Conservation (phyloP, 129 eudicot genomes). For the Flaveria ramosissima region DNA sequence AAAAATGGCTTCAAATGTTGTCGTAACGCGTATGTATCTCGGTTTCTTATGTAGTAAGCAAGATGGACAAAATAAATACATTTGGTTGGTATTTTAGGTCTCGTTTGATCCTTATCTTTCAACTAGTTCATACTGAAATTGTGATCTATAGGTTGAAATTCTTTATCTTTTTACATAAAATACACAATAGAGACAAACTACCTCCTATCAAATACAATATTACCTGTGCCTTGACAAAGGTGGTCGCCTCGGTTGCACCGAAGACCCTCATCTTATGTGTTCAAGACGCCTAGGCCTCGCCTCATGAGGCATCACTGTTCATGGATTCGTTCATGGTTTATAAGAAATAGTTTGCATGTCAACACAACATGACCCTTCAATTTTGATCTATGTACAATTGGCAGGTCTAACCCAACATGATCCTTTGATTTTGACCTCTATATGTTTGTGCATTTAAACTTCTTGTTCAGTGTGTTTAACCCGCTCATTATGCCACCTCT, state of each 20-base stretch:
- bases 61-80: constrained; percentile 37
- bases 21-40: constrained; percentile 25
- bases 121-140: not conserved
- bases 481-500: not conserved
- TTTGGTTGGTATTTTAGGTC: constrained; percentile 25
- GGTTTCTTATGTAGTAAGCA: constrained; percentile 33
- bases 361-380: not conserved
- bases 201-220: too few relatives aligned
- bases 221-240: too few relatives aligned
- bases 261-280: too few relatives aligned
- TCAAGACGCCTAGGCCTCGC: too few relatives aligned
- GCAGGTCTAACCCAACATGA: too few relatives aligned
- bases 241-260: too few relatives aligned
- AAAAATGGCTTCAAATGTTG: constrained; percentile 21
- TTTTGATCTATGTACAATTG: not conserved
- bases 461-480: not conserved
- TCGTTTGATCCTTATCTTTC: not conserved
- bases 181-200: too few relatives aligned
- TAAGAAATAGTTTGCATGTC: too few relatives aligned
- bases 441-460: not conserved
- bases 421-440: not conserved
- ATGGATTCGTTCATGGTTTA: too few relatives aligned
- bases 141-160: too few relatives aligned
- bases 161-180: too few relatives aligned
- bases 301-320: too few relatives aligned